A percentile compares a stretch with the other conserved stretches of the same genome.
phyloP scores from a whole-genome alignment of 1,139 yeast species.

The Sugiyamaella pinicola region DNA sequence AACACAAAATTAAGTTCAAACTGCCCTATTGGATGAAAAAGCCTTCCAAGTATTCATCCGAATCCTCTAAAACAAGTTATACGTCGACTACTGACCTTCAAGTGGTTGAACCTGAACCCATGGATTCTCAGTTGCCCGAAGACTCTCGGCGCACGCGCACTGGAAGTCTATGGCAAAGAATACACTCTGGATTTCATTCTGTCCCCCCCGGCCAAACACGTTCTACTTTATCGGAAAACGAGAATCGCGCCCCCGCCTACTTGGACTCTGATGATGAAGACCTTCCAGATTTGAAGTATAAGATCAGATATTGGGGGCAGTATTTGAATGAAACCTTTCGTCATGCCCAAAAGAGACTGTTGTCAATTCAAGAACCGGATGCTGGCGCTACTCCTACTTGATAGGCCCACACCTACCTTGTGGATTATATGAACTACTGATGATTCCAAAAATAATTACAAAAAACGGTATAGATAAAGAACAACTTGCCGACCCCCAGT shows the following conservation, averaged over 20 bases:
- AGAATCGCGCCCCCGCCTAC: too few species aligned
- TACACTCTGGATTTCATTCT: neutral
- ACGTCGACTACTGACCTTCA: neutral
- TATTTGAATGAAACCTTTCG: neutral
- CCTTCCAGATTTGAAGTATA: neutral
- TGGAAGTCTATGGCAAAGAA: neutral
- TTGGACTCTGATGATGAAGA: conserved; percentile 1
- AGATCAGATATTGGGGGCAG: neutral
- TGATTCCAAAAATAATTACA: too few species aligned
- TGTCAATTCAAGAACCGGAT: too few species aligned
- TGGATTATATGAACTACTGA: too few species aligned
- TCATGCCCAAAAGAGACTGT: neutral
- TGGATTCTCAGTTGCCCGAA: neutral
- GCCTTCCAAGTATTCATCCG: neutral
- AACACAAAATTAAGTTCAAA: neutral
- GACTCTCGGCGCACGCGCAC: neutral
- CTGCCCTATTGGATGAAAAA: neutral
- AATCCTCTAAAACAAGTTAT: neutral
- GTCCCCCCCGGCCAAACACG: too few species aligned
- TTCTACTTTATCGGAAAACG: too few species aligned
- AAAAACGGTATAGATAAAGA: too few species aligned
- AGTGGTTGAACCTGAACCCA: neutral
- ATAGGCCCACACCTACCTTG: too few species aligned
- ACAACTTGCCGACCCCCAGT: too few species aligned
- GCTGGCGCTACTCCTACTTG: too few species aligned